A percentile compares a stretch with the other conserved stretches of the same genome.
Evolutionary conservation across 768 basidiomycete species (phyloP).

Genomic region (Royoungia palumana): DNA sequence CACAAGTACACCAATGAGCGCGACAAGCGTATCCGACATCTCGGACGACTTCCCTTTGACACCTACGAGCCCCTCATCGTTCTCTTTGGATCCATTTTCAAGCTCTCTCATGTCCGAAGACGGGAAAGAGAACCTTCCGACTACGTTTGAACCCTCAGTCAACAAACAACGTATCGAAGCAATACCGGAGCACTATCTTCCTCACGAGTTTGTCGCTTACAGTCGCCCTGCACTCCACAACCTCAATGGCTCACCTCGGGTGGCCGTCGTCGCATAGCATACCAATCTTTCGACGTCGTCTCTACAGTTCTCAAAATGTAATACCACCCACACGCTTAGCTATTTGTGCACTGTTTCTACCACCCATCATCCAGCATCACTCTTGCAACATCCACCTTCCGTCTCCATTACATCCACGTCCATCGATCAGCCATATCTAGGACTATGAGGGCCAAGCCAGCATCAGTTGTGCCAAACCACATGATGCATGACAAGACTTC

Average conservation of each 20-base stretch:
- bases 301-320: constrained; percentile 75
- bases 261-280: constrained; percentile 55
- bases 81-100: constrained; percentile 44
- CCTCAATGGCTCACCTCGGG: constrained; percentile 61
- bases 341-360: constrained; percentile 61
- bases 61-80: constrained; percentile 63
- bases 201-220: constrained; percentile 77
- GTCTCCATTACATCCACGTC: constrained; percentile 43
- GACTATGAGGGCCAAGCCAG: constrained; percentile 15
- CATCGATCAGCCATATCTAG: constrained; percentile 48
- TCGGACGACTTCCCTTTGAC: constrained; percentile 86
- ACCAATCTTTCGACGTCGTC: constrained; percentile 41
- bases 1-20: constrained; percentile 72
- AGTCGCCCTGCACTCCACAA: constrained; percentile 76
- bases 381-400: constrained; percentile 57
- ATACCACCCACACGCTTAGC: constrained; percentile 57
- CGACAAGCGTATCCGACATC: constrained; percentile 68
- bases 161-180: constrained; percentile 68
- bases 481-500: constrained; percentile 11
- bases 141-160: constrained; percentile 67
- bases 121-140: constrained; percentile 79
- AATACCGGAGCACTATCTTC: constrained; percentile 72
- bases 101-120: constrained; percentile 61
- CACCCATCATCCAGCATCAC: constrained; percentile 64
- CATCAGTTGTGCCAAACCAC: constrained; percentile 21